Percentiles rank a stretch among this genome's conserved stretches.
Conservation (phyloP, 1,284 basidiomycete genomes). For the Austropuccinia psidii region DNA sequence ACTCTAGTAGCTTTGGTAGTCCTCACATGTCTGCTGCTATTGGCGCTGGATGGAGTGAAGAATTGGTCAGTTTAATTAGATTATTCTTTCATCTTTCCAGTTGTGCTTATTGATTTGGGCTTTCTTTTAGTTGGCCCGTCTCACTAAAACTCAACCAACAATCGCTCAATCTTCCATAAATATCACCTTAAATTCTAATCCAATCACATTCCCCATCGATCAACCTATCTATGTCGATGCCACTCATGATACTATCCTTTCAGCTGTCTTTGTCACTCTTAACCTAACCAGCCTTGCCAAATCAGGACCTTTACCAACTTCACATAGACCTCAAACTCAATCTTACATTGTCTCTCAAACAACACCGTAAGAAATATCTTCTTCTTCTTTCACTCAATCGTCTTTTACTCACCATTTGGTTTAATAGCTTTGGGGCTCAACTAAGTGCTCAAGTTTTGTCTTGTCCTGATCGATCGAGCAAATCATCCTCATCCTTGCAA, state of each 20-base stretch:
- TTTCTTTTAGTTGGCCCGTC: constrained; percentile 56
- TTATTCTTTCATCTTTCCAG: background rate
- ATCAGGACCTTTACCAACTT: constrained; percentile 61
- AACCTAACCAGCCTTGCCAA: constrained; percentile 63
- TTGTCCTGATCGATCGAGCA: constrained; percentile 1
- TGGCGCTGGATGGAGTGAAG: constrained; percentile 50
- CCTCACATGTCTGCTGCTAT: constrained; percentile 48
- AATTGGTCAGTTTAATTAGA: constrained; percentile 42
- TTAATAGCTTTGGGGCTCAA: constrained; percentile 17
- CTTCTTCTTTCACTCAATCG: background rate
- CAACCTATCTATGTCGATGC: constrained; percentile 76
- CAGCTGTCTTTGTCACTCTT: constrained; percentile 52
- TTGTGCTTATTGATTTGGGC: background rate
- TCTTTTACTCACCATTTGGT: background rate
- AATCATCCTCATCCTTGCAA: background rate
- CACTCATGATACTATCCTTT: constrained; percentile 58
- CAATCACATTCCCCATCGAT: constrained; percentile 67
- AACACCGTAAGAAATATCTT: constrained; percentile 52
- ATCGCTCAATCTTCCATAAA: constrained; percentile 69
- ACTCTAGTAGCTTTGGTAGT: constrained; percentile 44
- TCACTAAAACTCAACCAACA: constrained; percentile 63
- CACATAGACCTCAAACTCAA: constrained; percentile 59
- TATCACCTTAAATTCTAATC: constrained; percentile 62
- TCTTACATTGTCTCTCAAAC: constrained; percentile 53
- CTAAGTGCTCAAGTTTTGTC: constrained; percentile 28